These are phyloP conservation scores for Calycina herbarum DNA, from an alignment of 2,329 filamentous ascomycete species.

Conservation along the genomic window DNA sequence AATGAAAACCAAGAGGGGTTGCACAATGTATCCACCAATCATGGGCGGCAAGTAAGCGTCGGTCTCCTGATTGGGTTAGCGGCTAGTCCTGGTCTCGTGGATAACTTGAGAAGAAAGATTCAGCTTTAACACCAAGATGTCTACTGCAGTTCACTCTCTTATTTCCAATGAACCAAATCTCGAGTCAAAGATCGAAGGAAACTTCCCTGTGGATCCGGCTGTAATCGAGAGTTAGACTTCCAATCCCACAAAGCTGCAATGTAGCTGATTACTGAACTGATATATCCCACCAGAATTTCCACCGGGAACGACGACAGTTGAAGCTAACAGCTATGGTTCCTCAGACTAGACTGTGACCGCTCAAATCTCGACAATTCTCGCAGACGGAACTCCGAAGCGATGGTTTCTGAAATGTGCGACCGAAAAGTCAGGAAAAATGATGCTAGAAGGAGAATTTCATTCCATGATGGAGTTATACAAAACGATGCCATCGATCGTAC, in stretches of 20 bases:
- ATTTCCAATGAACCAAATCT: background rate
- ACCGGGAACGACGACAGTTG: conserved; percentile 7
- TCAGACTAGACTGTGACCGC: conserved; percentile 41
- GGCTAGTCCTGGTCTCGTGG: no score
- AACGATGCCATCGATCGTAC: conserved; percentile 10
- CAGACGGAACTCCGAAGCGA: conserved; percentile 24
- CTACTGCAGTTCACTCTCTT: no score
- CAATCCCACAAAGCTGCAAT: no score
- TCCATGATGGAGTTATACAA: conserved; percentile 14
- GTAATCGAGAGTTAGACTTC: conserved; percentile 7
- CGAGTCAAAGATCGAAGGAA: conserved; percentile 4
- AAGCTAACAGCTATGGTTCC: conserved; percentile 30
- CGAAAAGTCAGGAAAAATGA: conserved; percentile 14
- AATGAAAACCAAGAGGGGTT: no score
- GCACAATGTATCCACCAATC: no score
- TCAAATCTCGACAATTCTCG: conserved; percentile 33
- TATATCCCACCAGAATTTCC: conserved; percentile 4
- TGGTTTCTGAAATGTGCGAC: conserved; percentile 37
- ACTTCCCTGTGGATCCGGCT: conserved; percentile 10
- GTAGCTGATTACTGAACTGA: background rate
- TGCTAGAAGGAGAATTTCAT: conserved; percentile 17
- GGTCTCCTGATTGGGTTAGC: no score
- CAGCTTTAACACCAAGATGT: no score
- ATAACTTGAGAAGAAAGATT: no score
- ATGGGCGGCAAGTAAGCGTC: no score